Evolutionary conservation across 805 yeast genomes (phyloP).

Genomic region (Saccharomycopsis amapae): DNA sequence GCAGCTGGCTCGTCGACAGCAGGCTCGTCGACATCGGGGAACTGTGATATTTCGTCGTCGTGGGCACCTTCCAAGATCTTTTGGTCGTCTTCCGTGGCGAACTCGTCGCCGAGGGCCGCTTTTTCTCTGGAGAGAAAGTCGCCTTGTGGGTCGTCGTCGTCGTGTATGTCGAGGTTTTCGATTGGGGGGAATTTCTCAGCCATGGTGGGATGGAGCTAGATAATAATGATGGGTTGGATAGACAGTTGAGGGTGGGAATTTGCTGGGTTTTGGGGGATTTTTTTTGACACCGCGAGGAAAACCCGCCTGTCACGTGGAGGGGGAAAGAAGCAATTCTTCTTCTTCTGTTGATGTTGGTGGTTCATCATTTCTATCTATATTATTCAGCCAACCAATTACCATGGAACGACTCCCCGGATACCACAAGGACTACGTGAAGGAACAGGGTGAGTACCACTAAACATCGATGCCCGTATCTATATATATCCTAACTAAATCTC

Average conservation of each 20-base stretch:
- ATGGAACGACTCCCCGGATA: conserved; percentile 16
- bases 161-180: conserved; percentile 16
- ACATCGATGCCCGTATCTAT: not conserved
- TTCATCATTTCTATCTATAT: too few relatives aligned
- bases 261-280: too few relatives aligned
- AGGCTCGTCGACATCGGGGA: conserved; percentile 11
- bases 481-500: not conserved
- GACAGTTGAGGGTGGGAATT: too few relatives aligned
- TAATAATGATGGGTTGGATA: too few relatives aligned
- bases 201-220: too few relatives aligned
- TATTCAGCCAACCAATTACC: too few relatives aligned
- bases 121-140: conserved; percentile 21
- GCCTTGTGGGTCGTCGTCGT: conserved; percentile 9
- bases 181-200: conserved; percentile 21
- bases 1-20: not conserved
- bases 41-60: conserved; percentile 17
- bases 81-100: conserved; percentile 19
- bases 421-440: conserved; percentile 29
- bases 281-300: too few relatives aligned
- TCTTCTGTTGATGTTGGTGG: too few relatives aligned
- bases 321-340: too few relatives aligned
- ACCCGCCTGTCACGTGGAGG: too few relatives aligned
- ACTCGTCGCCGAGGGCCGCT: conserved; percentile 20
- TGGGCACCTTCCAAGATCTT: conserved; percentile 5
- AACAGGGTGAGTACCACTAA: conserved; percentile 29